Evolutionary conservation across 495 filamentous ascomycete species (phyloP), one percentile per base, ranked within the genome.

Genomic region (Rhizodiscina lignyota): DNA sequence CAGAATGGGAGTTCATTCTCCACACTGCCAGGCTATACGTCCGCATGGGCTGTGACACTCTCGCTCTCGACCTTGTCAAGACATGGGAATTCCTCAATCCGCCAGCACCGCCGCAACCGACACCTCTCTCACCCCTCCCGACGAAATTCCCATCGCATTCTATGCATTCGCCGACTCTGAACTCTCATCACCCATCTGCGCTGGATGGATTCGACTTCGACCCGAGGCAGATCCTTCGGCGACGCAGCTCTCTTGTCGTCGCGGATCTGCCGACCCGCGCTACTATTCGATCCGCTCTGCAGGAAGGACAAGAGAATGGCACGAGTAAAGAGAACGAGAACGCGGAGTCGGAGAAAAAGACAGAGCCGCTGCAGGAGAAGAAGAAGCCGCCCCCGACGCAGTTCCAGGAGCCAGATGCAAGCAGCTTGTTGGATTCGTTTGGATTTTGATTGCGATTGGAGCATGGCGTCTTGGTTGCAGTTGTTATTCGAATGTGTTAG

Each of bases 1-100:
- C 70, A 1, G 89, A 96, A 56, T 94, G 81, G 77, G 74, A 76
- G 19, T 94, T 96, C 45, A 72, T 97, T 3, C 53, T 93, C 18
- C 82, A 91, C 45, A 94, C 79, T 33, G 87, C 87, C 6, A 64
- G 80, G 21, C 62, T 94, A 3, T 93, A 96, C 46, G 77, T 83
- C 51, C 73, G 91, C 0, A 96, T 96, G 91, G 89, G 89, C 10
- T 92, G 89, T 47, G 87, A 93, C 51, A 47, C 94, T n/a, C 69
- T 94, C 1, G 89, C 91, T 8, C 59, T 97, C 8, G 83, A 92
- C 44, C 53, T 87, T 10, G 48, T 51, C n/a, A 38, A 39, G 19
- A 51, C 38, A 21, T 51, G 48, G 48, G 48, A 51, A 31, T 51
- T 51, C 58, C 61, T 92, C 30, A 58, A 58, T 4, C 64, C 63